Evolutionary conservation across 2,329 filamentous ascomycete species (phyloP).

Genomic region (Alternaria longipes): DNA sequence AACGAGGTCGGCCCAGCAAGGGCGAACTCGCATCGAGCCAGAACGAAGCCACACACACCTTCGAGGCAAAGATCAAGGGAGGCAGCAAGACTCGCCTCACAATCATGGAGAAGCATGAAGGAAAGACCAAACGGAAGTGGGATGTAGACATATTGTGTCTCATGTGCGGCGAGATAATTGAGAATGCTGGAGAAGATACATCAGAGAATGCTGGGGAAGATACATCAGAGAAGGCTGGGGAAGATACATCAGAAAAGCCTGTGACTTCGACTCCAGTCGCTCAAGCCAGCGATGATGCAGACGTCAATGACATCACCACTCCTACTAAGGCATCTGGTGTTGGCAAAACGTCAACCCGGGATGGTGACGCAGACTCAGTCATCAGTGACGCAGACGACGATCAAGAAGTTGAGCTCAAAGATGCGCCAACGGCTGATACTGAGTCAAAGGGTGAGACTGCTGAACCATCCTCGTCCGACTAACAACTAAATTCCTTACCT

Average conservation of each 20-base stretch:
- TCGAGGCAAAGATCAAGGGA: constrained; percentile 18
- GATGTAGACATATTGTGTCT: constrained; percentile 33
- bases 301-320: not conserved
- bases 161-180: constrained; percentile 28
- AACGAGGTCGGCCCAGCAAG: constrained; percentile 6
- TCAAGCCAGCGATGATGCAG: constrained; percentile 1
- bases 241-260: not conserved
- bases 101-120: constrained; percentile 26
- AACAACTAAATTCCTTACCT: constrained; percentile 14
- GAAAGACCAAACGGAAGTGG: constrained; percentile 16
- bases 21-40: not conserved
- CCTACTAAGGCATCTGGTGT: not conserved
- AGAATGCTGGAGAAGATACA: constrained; percentile 15
- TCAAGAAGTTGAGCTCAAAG: not conserved
- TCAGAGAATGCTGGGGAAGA: not conserved
- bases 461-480: constrained; percentile 4
- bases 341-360: not conserved
- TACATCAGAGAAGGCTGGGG: not conserved
- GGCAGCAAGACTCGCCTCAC: constrained; percentile 22
- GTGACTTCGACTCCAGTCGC: not conserved
- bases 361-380: constrained; percentile 1
- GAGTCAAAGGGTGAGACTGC: constrained; percentile 19
- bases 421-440: not conserved
- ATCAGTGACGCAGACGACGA: constrained; percentile 2
- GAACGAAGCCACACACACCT: not conserved